Evolutionary conservation across 306 rosid species (phyloP).

Genomic region (Cucumis cinereus): DNA sequence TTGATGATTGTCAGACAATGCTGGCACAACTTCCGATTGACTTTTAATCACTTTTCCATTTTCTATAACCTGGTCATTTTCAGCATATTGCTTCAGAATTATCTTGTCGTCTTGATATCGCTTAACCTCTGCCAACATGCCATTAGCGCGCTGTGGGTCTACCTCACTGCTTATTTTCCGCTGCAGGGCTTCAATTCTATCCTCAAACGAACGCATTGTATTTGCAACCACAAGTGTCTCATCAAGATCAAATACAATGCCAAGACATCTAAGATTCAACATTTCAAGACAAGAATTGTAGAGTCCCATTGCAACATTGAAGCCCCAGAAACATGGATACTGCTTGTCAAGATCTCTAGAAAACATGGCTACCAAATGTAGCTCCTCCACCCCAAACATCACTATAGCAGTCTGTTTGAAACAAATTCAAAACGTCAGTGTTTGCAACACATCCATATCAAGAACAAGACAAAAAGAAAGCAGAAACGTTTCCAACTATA

Average conservation of each 20-base stretch:
- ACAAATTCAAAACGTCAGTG: constrained; percentile 5
- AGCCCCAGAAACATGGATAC: constrained; percentile 86
- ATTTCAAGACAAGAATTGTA: constrained; percentile 77
- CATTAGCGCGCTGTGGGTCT: constrained; percentile 70
- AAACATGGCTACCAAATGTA: constrained; percentile 92
- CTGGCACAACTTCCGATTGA: constrained; percentile 81
- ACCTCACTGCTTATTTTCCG: constrained; percentile 68
- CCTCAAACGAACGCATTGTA: constrained; percentile 98
- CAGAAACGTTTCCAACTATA: not conserved
- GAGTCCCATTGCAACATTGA: constrained; percentile 59
- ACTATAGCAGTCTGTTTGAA: constrained; percentile 81
- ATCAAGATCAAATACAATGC: constrained; percentile 96
- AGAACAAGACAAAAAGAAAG: not conserved
- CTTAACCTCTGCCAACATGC: constrained; percentile 81
- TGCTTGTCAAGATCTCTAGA: constrained; percentile 48
- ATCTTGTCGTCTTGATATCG: constrained; percentile 82
- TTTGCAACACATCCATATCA: constrained; percentile 5
- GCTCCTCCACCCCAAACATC: constrained; percentile 60
- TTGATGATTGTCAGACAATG: constrained; percentile 68
- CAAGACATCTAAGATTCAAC: constrained; percentile 96
- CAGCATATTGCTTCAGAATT: constrained; percentile 86
- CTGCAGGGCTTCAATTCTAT: constrained; percentile 86
- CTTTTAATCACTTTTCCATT: constrained; percentile 76
- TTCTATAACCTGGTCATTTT: constrained; percentile 83
- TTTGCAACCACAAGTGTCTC: constrained; percentile 97